These are phyloP conservation scores for Yamadazyma takamatsuzukensis DNA, from an alignment of 805 yeast genomes.

Conservation along the genomic window DNA sequence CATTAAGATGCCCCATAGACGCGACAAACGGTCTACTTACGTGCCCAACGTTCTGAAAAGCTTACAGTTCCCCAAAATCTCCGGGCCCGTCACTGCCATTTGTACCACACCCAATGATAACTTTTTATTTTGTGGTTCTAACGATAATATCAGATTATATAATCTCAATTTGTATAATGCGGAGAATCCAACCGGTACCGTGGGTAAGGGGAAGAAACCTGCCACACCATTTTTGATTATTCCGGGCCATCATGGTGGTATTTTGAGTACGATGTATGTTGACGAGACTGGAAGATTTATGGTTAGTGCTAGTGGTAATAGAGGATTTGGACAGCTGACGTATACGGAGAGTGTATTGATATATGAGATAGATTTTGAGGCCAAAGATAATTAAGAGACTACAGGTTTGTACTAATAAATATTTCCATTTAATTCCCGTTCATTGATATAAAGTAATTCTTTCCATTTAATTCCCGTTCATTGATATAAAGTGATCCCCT, in stretches of 20 bases:
- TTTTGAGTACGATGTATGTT: constrained; percentile 67
- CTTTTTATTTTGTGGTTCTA: constrained; percentile 82
- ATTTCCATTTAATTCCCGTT: too few species aligned
- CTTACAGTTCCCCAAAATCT: constrained; percentile 75
- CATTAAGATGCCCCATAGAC: constrained; percentile 50
- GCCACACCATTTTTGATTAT: constrained; percentile 80
- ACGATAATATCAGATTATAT: constrained; percentile 84
- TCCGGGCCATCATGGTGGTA: constrained; percentile 97
- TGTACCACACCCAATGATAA: constrained; percentile 75
- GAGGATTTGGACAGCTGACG: constrained; percentile 88
- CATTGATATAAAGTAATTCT: too few species aligned
- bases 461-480: too few species aligned
- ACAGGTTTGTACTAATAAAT: too few species aligned
- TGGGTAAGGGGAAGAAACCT: constrained; percentile 10
- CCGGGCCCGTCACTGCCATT: constrained; percentile 87
- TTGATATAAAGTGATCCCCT: background rate
- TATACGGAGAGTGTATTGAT: constrained; percentile 77
- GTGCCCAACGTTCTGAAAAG: constrained; percentile 50
- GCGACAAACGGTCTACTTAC: constrained; percentile 12
- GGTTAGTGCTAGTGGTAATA: constrained; percentile 87
- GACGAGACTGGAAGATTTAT: constrained; percentile 87
- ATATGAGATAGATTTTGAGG: constrained; percentile 64
- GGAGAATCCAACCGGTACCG: constrained; percentile 17
- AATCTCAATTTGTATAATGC: constrained; percentile 54
- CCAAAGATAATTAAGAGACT: background rate